Percentiles rank a stretch among this genome's conserved stretches.
Evolutionary conservation across 768 basidiomycete species (phyloP).

Genomic region (Trametes gibbosa): DNA sequence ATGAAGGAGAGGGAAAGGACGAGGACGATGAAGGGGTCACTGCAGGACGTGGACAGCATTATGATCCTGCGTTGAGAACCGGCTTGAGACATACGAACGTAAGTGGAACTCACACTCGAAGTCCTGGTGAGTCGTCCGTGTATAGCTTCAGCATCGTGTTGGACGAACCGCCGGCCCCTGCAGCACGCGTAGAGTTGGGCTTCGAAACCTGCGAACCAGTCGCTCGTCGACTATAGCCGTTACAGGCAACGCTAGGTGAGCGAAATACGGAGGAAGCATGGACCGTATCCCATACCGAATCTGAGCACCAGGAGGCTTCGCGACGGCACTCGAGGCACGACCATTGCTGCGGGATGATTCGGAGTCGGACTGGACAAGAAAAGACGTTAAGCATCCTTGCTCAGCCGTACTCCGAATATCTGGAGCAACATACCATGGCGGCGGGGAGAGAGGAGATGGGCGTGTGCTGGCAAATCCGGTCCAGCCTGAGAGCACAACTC

Average conservation of each 20-base stretch:
- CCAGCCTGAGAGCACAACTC: constrained; percentile 4
- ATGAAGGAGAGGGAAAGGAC: constrained; percentile 96
- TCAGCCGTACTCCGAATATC: not conserved
- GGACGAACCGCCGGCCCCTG: constrained; percentile 93
- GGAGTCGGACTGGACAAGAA: constrained; percentile 66
- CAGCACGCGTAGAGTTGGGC: constrained; percentile 86
- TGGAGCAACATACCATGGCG: constrained; percentile 33
- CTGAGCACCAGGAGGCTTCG: constrained; percentile 76
- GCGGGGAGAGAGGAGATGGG: constrained; percentile 17
- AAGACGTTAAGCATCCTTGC: not conserved
- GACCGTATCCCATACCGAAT: constrained; percentile 58
- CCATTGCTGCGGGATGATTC: constrained; percentile 48
- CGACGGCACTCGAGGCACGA: constrained; percentile 44
- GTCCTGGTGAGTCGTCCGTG: constrained; percentile 96
- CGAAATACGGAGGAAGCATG: not conserved
- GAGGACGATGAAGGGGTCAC: constrained; percentile 95
- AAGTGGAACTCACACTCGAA: constrained; percentile 80
- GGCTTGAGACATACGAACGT: not conserved
- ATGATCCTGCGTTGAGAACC: not conserved
- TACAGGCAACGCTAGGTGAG: not conserved
- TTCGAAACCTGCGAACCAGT: constrained; percentile 59
- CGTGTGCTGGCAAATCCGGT: constrained; percentile 28
- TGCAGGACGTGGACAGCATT: constrained; percentile 35
- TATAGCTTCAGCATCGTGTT: constrained; percentile 99
- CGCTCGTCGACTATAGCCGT: constrained; percentile 62